Evolutionary conservation across 2,329 filamentous ascomycete species (phyloP).

Genomic region (Cladosporium sp.): DNA sequence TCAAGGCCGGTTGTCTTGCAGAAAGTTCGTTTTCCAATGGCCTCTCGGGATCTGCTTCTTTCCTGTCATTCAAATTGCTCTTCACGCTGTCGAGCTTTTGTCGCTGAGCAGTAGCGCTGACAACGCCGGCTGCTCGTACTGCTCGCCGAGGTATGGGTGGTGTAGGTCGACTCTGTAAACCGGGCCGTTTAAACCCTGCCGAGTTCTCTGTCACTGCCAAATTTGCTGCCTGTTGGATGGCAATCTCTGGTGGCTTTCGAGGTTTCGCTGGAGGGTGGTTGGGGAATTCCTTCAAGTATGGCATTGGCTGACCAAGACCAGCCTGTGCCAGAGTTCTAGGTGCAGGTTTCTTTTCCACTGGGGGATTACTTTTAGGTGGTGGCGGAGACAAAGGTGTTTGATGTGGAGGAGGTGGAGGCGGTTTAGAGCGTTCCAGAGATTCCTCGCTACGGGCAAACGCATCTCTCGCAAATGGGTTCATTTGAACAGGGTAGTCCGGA

Average conservation of each 20-base stretch:
- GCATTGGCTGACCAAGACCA: conserved; percentile 21
- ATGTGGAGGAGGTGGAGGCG: conserved; percentile 25
- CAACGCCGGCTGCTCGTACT: conserved; percentile 28
- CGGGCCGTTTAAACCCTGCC: conserved; percentile 15
- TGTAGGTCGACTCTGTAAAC: conserved; percentile 14
- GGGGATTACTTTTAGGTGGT: not conserved
- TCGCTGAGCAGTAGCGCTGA: conserved; percentile 28
- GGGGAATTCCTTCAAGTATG: conserved; percentile 49
- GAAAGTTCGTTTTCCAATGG: conserved; percentile 15
- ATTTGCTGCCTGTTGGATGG: conserved; percentile 12
- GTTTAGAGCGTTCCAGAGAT: conserved; percentile 23
- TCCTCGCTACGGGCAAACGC: conserved; percentile 26
- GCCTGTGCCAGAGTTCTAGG: conserved; percentile 18
- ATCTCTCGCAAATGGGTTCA: conserved; percentile 22
- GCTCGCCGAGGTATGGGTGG: conserved; percentile 33
- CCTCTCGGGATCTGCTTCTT: conserved; percentile 18
- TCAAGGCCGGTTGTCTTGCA: conserved; percentile 12
- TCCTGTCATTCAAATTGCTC: conserved; percentile 7
- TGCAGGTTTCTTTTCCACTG: not conserved
- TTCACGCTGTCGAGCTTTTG: conserved; percentile 27
- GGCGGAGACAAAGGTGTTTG: conserved; percentile 12
- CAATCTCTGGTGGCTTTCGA: conserved; percentile 22
- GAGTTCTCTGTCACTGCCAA: conserved; percentile 11
- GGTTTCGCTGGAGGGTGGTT: conserved; percentile 30
- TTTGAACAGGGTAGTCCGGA: conserved; percentile 25